A percentile compares a stretch with the other conserved stretches of the same genome.
Evolutionary conservation across 106 monocot genomes (phyloP).

Genomic region (Acorus calamus): DNA sequence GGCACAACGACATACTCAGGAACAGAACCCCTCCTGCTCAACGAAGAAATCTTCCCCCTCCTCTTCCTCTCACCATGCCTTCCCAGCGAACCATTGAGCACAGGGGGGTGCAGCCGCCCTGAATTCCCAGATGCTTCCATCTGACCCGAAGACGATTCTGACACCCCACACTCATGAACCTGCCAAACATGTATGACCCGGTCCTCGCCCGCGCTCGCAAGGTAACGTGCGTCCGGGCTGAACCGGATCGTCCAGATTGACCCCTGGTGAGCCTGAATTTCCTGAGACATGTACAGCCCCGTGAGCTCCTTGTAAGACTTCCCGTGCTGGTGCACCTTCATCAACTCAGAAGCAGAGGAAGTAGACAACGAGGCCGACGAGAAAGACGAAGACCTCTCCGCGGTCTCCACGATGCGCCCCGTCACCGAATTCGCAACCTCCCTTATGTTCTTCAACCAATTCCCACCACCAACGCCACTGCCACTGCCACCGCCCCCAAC

Average conservation of each 20-base stretch:
- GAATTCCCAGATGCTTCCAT: neutral
- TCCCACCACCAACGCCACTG: neutral
- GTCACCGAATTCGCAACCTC: slow-evolving; percentile 65
- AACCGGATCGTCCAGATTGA: slow-evolving; percentile 94
- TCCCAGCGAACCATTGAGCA: slow-evolving; percentile 3
- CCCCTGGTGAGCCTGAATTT: slow-evolving; percentile 80
- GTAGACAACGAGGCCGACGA: neutral
- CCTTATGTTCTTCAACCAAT: slow-evolving; percentile 85
- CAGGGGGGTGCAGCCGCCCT: neutral
- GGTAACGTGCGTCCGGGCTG: slow-evolving; percentile 38
- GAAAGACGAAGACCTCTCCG: slow-evolving; percentile 3
- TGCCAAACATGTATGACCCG: slow-evolving; percentile 63
- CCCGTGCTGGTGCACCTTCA: slow-evolving; percentile 70
- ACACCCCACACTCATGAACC: slow-evolving; percentile 26
- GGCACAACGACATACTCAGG: slow-evolving; percentile 61
- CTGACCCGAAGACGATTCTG: neutral
- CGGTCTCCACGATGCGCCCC: slow-evolving; percentile 50
- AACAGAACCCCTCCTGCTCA: slow-evolving; percentile 20
- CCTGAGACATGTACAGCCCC: slow-evolving; percentile 81
- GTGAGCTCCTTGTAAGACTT: slow-evolving; percentile 90
- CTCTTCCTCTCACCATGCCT: slow-evolving; percentile 14
- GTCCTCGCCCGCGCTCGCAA: slow-evolving; percentile 93
- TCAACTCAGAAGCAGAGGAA: slow-evolving; percentile 25
- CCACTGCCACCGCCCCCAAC: neutral
- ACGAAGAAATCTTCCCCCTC: slow-evolving; percentile 25